Conservation (phyloP, 2,329 filamentous ascomycete genomes). For the Beauveria sp. region DNA sequence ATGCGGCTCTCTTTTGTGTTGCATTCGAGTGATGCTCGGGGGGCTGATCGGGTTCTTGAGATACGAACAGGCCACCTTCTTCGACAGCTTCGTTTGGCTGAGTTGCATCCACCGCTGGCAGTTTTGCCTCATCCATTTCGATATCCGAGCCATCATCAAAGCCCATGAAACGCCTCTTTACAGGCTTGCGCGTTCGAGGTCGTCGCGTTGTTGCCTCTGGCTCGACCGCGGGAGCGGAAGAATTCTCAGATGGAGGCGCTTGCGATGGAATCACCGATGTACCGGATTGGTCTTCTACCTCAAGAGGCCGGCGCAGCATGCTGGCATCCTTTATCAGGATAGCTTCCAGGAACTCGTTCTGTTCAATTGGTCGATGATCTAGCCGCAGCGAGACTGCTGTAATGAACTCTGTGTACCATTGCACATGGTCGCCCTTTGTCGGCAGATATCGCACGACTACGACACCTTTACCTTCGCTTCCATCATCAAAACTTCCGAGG, state of each 20-base stretch:
- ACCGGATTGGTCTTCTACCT: slow-evolving; percentile 33
- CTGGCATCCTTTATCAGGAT: slow-evolving; percentile 75
- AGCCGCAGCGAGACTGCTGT: slow-evolving; percentile 62
- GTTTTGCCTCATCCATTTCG: slow-evolving; percentile 21
- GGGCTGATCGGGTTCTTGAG: slow-evolving; percentile 34
- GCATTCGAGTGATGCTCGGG: slow-evolving; percentile 19
- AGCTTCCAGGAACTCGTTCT: slow-evolving; percentile 86
- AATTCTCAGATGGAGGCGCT: not conserved
- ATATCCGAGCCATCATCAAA: slow-evolving; percentile 50
- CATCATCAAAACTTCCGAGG: slow-evolving; percentile 54
- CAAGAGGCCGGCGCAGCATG: slow-evolving; percentile 60
- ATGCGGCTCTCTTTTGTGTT: slow-evolving; percentile 39
- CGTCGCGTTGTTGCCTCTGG: slow-evolving; percentile 17
- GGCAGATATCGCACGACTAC: slow-evolving; percentile 69
- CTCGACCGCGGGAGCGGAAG: slow-evolving; percentile 8
- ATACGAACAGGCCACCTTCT: slow-evolving; percentile 48
- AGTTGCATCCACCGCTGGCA: slow-evolving; percentile 11
- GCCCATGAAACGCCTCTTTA: slow-evolving; percentile 59
- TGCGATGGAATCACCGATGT: slow-evolving; percentile 8
- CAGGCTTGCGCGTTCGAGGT: slow-evolving; percentile 31
- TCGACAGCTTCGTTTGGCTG: slow-evolving; percentile 18
- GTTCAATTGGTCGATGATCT: slow-evolving; percentile 76
- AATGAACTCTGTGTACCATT: slow-evolving; percentile 66
- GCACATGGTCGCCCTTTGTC: slow-evolving; percentile 42
- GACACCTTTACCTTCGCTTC: slow-evolving; percentile 60